Evolutionary conservation across 192 early-diverging fungal species (phyloP).

Genomic region (Endogone sp.): DNA sequence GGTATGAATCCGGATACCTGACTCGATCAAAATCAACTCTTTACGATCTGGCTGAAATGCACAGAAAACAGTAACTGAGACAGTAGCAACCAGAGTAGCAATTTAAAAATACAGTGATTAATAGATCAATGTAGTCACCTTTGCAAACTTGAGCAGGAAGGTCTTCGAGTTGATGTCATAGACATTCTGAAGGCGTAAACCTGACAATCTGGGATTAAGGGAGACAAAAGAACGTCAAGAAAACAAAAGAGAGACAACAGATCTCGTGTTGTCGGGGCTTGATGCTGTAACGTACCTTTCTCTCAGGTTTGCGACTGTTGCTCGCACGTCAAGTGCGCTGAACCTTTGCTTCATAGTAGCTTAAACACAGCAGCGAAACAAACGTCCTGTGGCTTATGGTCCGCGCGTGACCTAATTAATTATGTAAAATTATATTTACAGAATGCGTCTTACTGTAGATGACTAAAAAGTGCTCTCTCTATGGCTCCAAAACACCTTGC

Average conservation of each 20-base stretch:
- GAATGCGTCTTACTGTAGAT: no score
- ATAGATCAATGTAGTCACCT: conserved; percentile 27
- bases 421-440: no score
- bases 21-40: conserved; percentile 86
- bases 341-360: conserved; percentile 82
- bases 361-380: neutral
- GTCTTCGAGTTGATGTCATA: conserved; percentile 92
- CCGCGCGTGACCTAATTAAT: no score
- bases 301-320: conserved; percentile 70
- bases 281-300: conserved; percentile 39
- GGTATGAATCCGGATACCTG: conserved; percentile 89
- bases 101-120: no score
- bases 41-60: conserved; percentile 69
- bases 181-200: conserved; percentile 90
- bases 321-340: conserved; percentile 83
- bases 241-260: neutral
- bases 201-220: conserved; percentile 53
- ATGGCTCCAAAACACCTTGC: no score
- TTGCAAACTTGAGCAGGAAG: conserved; percentile 89
- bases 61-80: neutral
- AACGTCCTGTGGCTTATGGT: no score
- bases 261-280: neutral
- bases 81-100: neutral
- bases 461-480: no score
- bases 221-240: neutral